Base-by-base conservation (phyloP, 2,329 filamentous ascomycete species). In the Pseudogymnoascus sp. region DNA sequence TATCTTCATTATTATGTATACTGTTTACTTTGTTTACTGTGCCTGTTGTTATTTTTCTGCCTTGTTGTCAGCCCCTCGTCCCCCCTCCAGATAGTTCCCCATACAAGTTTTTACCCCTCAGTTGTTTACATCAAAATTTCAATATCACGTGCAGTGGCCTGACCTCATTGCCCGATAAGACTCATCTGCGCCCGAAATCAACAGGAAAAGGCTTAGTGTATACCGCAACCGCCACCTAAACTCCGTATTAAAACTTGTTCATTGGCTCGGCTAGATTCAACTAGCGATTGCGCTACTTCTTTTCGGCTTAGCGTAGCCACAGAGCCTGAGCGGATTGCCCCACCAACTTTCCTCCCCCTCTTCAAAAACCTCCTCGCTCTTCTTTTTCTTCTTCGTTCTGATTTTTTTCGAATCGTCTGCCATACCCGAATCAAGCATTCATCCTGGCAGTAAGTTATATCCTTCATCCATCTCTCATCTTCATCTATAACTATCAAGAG, bases 381-480 rank as follows among this genome's bases (percentile, higher is more conserved):
- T 61, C 59, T 61, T 61, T 61, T 61, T 28, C 33, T 61, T 61
- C 59, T 61, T 61, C 59, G 19, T 61, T 61, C 59, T 57, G 50
- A 33, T 57, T 57, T 57, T 60, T 61, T 61, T 61, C 21, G 38
- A 36, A 36, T 61, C 59, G 59, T 61, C 59, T 61, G 59, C 59
- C 59, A 61, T 61, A 61, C 59, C 59, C 19, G 59, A 61, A 61
- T 61, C 59, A 61, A 61, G 59, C 59, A 61, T 61, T 61, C 59
- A 61, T 19, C 38, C 59, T 61, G 59, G 59, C 59, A 61, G 59
- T 61, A 26, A 61, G 59, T 61, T n/a, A 38, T 42, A 38, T 42
- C 59, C 21, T 42, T 26, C 33, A 10, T 61, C 33, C 19, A 61
- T 42, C 33, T 40, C 13, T 61, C 59, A 15, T 36, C 59, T 26